These are phyloP conservation scores for Candida maris DNA, from an alignment of 805 yeast species.

Conservation along the genomic window DNA sequence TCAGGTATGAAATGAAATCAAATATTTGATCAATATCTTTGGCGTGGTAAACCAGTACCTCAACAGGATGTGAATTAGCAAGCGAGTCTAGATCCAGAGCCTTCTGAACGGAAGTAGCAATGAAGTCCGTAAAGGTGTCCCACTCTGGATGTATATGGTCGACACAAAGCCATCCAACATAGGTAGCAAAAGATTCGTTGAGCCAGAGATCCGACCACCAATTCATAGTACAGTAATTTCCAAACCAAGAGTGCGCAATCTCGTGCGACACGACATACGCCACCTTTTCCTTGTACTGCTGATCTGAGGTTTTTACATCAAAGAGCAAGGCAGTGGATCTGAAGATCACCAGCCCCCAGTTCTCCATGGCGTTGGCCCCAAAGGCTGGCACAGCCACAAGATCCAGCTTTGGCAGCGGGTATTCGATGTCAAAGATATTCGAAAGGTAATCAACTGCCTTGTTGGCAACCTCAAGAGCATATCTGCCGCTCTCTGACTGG, in stretches of 20 bases:
- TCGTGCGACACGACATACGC: slow-evolving; percentile 84
- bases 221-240: slow-evolving; percentile 83
- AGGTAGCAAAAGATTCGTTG: slow-evolving; percentile 88
- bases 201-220: slow-evolving; percentile 95
- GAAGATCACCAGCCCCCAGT: slow-evolving; percentile 78
- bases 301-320: slow-evolving; percentile 44
- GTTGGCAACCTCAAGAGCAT: slow-evolving; percentile 46
- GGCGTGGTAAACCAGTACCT: slow-evolving; percentile 76
- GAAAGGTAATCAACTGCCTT: slow-evolving; percentile 49
- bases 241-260: slow-evolving; percentile 90
- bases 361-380: slow-evolving; percentile 88
- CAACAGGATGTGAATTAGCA: slow-evolving; percentile 72
- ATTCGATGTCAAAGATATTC: slow-evolving; percentile 45
- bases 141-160: slow-evolving; percentile 74
- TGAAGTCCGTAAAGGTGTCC: slow-evolving; percentile 64
- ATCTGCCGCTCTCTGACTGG: slow-evolving; percentile 41
- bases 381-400: slow-evolving; percentile 75
- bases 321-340: slow-evolving; percentile 56
- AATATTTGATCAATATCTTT: slow-evolving; percentile 78
- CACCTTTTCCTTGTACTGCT: slow-evolving; percentile 60
- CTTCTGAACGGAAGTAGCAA: slow-evolving; percentile 47
- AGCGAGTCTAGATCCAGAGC: slow-evolving; percentile 55
- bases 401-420: slow-evolving; percentile 82
- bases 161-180: slow-evolving; percentile 72
- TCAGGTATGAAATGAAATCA: slow-evolving; percentile 75